Evolutionary conservation across 331 rosid genomes (phyloP).

Genomic region (Dryas integrifolia): DNA sequence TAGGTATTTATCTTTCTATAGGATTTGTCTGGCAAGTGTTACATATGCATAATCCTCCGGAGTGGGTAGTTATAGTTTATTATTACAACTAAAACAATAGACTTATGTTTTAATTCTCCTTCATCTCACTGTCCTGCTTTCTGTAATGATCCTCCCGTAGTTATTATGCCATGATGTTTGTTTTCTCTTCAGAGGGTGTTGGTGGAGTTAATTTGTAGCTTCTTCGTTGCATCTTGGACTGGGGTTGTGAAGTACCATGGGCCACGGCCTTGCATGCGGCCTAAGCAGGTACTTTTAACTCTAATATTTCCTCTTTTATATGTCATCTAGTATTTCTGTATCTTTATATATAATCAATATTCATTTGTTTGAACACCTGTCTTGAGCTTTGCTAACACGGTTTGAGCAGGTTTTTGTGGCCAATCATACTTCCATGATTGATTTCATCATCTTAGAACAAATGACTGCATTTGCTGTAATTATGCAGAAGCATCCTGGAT

Average conservation of each 20-base stretch:
- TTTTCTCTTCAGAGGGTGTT: conserved; percentile 63
- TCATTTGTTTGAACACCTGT: conserved; percentile 19
- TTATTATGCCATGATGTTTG: conserved; percentile 8
- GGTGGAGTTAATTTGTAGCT: conserved; percentile 95
- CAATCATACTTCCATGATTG: conserved; percentile 97
- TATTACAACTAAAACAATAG: not conserved
- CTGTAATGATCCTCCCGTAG: not conserved
- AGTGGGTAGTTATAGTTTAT: not conserved
- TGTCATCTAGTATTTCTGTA: conserved; percentile 11
- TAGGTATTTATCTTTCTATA: no score
- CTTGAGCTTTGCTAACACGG: conserved; percentile 19
- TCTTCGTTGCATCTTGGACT: conserved; percentile 99
- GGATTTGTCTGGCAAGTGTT: not conserved
- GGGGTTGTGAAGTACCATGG: conserved; percentile 99
- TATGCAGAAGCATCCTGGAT: conserved; percentile 98
- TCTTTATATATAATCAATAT: conserved; percentile 2
- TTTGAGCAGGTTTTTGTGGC: conserved; percentile 87
- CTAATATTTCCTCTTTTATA: conserved; percentile 1
- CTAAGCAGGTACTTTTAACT: conserved; percentile 58
- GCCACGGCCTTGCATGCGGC: conserved; percentile 85
- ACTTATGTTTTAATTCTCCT: not conserved
- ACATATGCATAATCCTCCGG: not conserved
- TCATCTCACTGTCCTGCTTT: not conserved
- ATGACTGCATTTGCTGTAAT: conserved; percentile 98
- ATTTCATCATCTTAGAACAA: conserved; percentile 94